These are phyloP conservation scores for Erysimum cheiranthoides DNA, from an alignment of 345 rosid genomes.

Conservation along the genomic window DNA sequence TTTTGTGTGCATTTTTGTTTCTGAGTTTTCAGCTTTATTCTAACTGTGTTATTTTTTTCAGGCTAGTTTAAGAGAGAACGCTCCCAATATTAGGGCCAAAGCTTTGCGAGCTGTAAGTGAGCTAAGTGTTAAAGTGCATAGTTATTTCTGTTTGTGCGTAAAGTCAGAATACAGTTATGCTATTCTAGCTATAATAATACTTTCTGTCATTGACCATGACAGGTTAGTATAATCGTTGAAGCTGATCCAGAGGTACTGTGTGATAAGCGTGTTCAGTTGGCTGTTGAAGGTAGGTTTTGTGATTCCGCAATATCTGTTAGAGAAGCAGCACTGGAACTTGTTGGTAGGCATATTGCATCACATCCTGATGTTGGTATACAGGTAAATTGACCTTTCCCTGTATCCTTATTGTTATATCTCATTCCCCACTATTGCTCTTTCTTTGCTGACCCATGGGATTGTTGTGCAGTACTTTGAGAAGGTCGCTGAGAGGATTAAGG, in stretches of 20 bases:
- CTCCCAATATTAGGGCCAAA: constrained; percentile 95
- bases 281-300: constrained; percentile 99
- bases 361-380: constrained; percentile 96
- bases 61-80: constrained; percentile 98
- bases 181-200: constrained; percentile 39
- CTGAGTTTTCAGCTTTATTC: background rate
- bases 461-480: constrained; percentile 91
- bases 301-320: constrained; percentile 99
- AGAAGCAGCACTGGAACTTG: constrained; percentile 99
- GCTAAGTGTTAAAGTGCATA: constrained; percentile 11
- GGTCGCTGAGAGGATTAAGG: constrained; percentile 97
- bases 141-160: constrained; percentile 26
- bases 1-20: constrained; percentile 29
- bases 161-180: constrained; percentile 20
- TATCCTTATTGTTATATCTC: constrained; percentile 26
- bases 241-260: constrained; percentile 96
- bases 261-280: constrained; percentile 90
- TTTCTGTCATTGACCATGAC: constrained; percentile 48
- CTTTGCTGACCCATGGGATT: constrained; percentile 15
- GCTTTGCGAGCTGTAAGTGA: constrained; percentile 90
- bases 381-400: constrained; percentile 52
- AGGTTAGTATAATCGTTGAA: constrained; percentile 98
- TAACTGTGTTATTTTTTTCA: constrained; percentile 49
- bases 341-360: constrained; percentile 96
- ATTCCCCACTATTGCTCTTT: constrained; percentile 23